These are phyloP conservation scores for Microcyclospora pomicola DNA, from an alignment of 2,329 filamentous ascomycete species.

Conservation along the genomic window DNA sequence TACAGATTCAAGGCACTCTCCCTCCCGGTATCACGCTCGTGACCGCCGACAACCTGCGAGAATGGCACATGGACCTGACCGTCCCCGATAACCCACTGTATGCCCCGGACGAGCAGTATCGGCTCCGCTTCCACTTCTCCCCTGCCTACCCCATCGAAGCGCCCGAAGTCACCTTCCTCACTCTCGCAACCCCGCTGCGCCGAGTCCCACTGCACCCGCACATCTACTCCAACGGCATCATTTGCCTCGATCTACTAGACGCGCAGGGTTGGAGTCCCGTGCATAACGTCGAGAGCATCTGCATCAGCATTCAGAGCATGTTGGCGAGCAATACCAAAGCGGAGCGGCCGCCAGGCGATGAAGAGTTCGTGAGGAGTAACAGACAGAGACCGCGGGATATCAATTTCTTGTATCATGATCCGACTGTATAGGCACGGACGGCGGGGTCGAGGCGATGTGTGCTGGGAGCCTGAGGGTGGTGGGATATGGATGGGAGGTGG, in stretches of 20 bases:
- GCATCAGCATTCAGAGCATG: conserved; percentile 97
- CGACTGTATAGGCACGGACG: conserved; percentile 34
- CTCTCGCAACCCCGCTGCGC: conserved; percentile 29
- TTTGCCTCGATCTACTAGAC: conserved; percentile 87
- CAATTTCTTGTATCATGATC: conserved; percentile 87
- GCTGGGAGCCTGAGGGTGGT: too few species aligned
- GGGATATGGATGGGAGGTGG: too few species aligned
- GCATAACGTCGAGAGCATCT: conserved; percentile 91
- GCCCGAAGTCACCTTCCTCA: conserved; percentile 78
- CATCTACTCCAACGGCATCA: conserved; percentile 97
- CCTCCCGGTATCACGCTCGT: conserved; percentile 64
- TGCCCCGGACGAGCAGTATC: conserved; percentile 54
- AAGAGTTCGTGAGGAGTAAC: conserved; percentile 74
- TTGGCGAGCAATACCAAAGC: conserved; percentile 86
- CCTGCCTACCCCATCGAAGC: conserved; percentile 86
- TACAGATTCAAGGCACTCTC: conserved; percentile 42
- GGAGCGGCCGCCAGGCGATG: conserved; percentile 79
- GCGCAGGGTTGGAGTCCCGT: conserved; percentile 87
- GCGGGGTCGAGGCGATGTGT: too few species aligned
- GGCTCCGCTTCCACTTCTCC: conserved; percentile 77
- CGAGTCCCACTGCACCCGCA: conserved; percentile 89
- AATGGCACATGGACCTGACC: conserved; percentile 85
- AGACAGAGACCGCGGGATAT: conserved; percentile 73
- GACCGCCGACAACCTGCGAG: conserved; percentile 65
- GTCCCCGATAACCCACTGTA: conserved; percentile 95